These are phyloP conservation scores for Cercospora sp. DNA, from an alignment of 2,329 filamentous ascomycete species.

Conservation along the genomic window DNA sequence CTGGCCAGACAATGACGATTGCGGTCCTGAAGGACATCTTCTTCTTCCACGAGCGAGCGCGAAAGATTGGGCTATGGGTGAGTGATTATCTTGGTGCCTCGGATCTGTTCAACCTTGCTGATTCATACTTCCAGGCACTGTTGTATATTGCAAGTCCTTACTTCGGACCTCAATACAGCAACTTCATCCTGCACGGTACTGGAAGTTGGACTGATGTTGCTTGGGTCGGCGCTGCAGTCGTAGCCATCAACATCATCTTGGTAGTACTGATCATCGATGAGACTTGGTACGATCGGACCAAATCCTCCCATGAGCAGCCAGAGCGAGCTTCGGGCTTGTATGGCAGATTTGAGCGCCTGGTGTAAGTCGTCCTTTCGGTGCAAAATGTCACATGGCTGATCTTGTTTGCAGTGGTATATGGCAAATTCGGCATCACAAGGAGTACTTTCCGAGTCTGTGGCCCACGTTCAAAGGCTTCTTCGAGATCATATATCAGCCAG, in stretches of 20 bases:
- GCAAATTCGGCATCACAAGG: constrained; percentile 13
- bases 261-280: constrained; percentile 21
- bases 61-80: constrained; percentile 26
- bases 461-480: neutral
- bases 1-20: constrained; percentile 10
- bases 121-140: constrained; percentile 11
- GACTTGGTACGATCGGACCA: constrained; percentile 16
- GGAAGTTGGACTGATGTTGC: constrained; percentile 2
- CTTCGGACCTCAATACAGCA: neutral
- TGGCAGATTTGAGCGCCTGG: neutral
- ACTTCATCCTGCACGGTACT: neutral
- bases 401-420: constrained; percentile 21
- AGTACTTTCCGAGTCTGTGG: constrained; percentile 3
- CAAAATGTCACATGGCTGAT: neutral
- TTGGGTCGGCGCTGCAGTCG: neutral
- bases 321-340: constrained; percentile 13
- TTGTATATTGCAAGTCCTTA: constrained; percentile 16
- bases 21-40: constrained; percentile 27
- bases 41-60: constrained; percentile 26
- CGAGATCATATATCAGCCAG: neutral
- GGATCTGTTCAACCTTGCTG: too few relatives aligned
- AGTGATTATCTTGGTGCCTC: constrained; percentile 15
- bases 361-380: neutral
- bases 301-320: constrained; percentile 12
- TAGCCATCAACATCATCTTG: neutral